A percentile compares a stretch with the other conserved stretches of the same genome.
Evolutionary conservation across 805 yeast genomes (phyloP).

Genomic region (Yarrowia porcina): DNA sequence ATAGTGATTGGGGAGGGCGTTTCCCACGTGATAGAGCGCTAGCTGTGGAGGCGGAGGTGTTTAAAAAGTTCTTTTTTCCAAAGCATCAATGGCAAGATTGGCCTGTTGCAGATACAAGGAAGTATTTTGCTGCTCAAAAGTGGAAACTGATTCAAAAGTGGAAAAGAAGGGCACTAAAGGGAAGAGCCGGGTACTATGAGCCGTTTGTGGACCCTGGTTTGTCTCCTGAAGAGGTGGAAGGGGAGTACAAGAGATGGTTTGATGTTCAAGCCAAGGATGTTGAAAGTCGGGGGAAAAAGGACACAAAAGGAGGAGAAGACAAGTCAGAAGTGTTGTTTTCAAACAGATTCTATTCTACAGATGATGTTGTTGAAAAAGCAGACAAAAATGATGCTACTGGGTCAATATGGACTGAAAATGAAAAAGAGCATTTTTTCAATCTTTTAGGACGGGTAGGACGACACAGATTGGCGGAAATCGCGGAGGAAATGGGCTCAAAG

Average conservation of each 20-base stretch:
- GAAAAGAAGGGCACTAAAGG: not conserved
- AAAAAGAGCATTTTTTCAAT: slow-evolving; percentile 32
- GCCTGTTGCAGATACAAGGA: too few relatives aligned
- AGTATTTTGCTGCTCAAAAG: too few relatives aligned
- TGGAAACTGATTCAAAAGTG: too few relatives aligned
- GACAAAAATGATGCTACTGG: not conserved
- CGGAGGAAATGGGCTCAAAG: slow-evolving; percentile 31
- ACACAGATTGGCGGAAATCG: slow-evolving; percentile 31
- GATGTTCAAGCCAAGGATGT: not conserved
- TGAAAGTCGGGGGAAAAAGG: not conserved
- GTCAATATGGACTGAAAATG: not conserved
- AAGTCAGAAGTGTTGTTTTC: not conserved
- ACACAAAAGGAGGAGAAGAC: not conserved
- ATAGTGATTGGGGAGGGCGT: not conserved
- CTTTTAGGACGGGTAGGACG: slow-evolving; percentile 32
- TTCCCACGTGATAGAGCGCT: not conserved
- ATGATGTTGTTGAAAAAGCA: not conserved
- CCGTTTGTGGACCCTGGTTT: not conserved
- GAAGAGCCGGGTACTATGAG: not conserved
- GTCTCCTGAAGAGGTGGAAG: not conserved
- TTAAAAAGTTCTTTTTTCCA: too few relatives aligned
- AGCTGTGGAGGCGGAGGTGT: not conserved
- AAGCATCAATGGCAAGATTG: too few relatives aligned
- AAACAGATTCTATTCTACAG: not conserved
- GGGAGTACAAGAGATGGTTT: not conserved